Evolutionary conservation across 257 asterid species (phyloP), one percentile per base, ranked within the genome.

Genomic region (Capsicum rhomboideum): DNA sequence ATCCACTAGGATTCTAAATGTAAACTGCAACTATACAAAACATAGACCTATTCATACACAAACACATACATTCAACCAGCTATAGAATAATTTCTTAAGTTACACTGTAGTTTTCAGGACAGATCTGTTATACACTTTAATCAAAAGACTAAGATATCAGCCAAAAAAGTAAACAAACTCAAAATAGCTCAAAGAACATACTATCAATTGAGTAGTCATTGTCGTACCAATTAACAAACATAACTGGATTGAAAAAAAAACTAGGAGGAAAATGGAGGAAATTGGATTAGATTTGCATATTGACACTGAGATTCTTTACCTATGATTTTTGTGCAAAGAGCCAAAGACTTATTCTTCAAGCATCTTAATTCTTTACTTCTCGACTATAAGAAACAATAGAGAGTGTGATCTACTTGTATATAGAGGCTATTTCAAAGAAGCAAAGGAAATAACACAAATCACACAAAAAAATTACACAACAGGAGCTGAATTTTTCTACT

Each of bases 291-390:
- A n/a, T n/a, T n/a, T n/a, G n/a, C n/a, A n/a, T n/a, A n/a, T n/a
- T n/a, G n/a, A n/a, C n/a, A n/a, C n/a, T n/a, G n/a, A n/a, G n/a
- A n/a, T n/a, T n/a, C n/a, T n/a, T n/a, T 91, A 94, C 98, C 93
- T 89, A 17, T 26, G 61, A 78, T 55, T 89, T 86, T 85, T 90
- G 55, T 89, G 95, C n/a, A n/a, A n/a, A n/a, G n/a, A n/a, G n/a
- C n/a, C 74, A 91, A 88, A 78, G 84, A 85, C 85, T 88, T 94
- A 72, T 71, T 92, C 90, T 87, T 94, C 92, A 91, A 18, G 95
- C 93, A 2, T 94, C 97, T 82, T 89, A 37, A 84, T 94, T 96
- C 88, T 92, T 92, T 1, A 92, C 90, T 91, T 96, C 99, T n/a
- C 87, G 94, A 87, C 98, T 96, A 93, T 56, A 67, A 83, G 71